Conservation (phyloP, 257 asterid genomes). For the Lycium ferocissimum region DNA sequence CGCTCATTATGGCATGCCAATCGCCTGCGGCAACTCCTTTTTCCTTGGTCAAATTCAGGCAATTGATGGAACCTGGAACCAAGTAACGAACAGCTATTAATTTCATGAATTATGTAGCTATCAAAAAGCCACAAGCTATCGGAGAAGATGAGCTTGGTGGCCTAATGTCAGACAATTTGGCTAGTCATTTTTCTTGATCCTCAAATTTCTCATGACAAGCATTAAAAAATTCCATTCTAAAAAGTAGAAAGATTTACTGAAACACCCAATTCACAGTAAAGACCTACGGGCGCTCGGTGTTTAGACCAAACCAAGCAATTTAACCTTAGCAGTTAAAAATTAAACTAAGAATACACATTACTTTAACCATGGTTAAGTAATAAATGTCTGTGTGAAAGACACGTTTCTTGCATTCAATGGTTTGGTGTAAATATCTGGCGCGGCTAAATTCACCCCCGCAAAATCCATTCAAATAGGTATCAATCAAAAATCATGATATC, state of each 20-base stretch:
- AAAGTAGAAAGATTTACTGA: not conserved
- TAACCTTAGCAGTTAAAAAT: not conserved
- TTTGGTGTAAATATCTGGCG: not conserved
- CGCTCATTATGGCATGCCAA: conserved; percentile 97
- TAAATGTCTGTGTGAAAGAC: not conserved
- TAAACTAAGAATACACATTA: not conserved
- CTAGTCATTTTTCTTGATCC: not conserved
- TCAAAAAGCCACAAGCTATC: not conserved
- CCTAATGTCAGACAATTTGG: not conserved
- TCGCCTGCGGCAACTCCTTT: conserved; percentile 94
- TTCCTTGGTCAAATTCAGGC: conserved; percentile 91
- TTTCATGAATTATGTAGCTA: not conserved
- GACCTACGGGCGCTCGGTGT: not conserved
- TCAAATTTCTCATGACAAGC: not conserved
- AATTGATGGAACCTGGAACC: conserved; percentile 80
- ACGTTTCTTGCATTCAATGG: not conserved
- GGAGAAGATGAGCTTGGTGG: conserved; percentile 1
- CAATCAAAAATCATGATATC: not conserved
- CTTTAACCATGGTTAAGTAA: conserved; percentile 9
- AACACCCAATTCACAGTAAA: not conserved
- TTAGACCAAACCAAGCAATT: not conserved
- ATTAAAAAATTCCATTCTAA: not conserved
- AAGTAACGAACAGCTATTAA: conserved; percentile 3
- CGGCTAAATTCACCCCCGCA: not conserved
- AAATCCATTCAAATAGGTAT: not conserved